phyloP scores from a whole-genome alignment of 495 filamentous ascomycete genomes.

The Tirmania nivea region DNA sequence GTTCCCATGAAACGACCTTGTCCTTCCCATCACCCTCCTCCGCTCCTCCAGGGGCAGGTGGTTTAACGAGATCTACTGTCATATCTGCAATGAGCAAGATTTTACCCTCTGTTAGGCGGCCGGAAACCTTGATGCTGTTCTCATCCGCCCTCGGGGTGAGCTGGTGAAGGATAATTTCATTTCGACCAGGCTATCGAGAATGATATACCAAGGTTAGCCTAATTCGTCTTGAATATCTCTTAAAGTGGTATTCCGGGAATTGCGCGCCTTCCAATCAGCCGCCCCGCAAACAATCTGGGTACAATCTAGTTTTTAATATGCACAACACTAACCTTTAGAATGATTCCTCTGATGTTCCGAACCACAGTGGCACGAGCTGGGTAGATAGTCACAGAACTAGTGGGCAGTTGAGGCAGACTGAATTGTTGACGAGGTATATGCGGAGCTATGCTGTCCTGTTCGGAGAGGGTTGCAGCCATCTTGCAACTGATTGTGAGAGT shows the following conservation, averaged over 20 bases:
- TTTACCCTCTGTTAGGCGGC: slow-evolving; percentile 22
- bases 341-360: slow-evolving; percentile 38
- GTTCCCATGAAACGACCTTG: slow-evolving; percentile 20
- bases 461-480: not conserved
- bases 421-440: slow-evolving; percentile 24
- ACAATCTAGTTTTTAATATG: not conserved
- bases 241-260: no score
- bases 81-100: slow-evolving; percentile 39
- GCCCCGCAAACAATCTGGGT: not conserved
- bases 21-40: slow-evolving; percentile 21
- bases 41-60: slow-evolving; percentile 34
- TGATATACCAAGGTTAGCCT: not conserved
- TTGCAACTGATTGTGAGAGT: not conserved
- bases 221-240: not conserved
- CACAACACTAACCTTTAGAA: slow-evolving; percentile 27
- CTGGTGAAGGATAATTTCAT: slow-evolving; percentile 43
- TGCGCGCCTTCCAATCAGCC: no score
- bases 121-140: slow-evolving; percentile 46
- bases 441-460: not conserved
- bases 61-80: slow-evolving; percentile 39
- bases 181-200: slow-evolving; percentile 30
- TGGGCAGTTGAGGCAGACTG: slow-evolving; percentile 31
- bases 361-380: slow-evolving; percentile 38
- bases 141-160: slow-evolving; percentile 41
- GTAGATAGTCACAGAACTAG: slow-evolving; percentile 39